Conservation (phyloP, 306 rosid genomes). For the Dalbergia cultrata region DNA sequence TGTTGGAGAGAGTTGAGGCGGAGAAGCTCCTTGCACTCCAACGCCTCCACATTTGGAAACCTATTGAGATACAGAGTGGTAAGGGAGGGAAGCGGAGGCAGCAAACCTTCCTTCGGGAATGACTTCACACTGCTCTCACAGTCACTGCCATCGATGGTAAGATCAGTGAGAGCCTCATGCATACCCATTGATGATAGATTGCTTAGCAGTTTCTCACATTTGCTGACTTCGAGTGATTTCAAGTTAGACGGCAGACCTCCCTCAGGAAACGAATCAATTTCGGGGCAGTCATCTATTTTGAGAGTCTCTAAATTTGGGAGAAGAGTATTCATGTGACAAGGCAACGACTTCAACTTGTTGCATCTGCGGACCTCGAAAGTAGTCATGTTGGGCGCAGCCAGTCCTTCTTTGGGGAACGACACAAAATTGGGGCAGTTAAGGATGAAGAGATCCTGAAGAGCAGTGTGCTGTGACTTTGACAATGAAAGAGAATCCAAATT, state of each 20-base stretch:
- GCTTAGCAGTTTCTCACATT: not conserved
- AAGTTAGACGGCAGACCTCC: not conserved
- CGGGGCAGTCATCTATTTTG: fast-evolving
- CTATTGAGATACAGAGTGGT: not conserved
- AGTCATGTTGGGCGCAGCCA: too few species aligned
- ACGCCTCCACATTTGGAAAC: not conserved
- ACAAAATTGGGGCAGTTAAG: not conserved
- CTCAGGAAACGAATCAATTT: not conserved
- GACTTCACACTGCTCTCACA: not conserved
- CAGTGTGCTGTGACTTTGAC: not conserved
- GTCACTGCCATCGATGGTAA: not conserved
- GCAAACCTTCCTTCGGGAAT: not conserved
- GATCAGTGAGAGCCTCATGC: too few species aligned
- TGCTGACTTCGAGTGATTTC: fast-evolving
- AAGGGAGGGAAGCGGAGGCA: constrained; percentile 20
- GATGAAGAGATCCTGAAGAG: not conserved
- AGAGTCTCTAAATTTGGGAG: not conserved
- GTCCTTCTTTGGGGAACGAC: constrained; percentile 1
- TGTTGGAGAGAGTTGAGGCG: constrained; percentile 7
- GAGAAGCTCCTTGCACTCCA: not conserved
- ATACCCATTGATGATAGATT: not conserved
- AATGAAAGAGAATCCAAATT: not conserved
- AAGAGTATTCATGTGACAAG: not conserved
- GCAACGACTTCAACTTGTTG: not conserved
- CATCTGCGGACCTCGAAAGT: not conserved